Evolutionary conservation across 2,329 filamentous ascomycete species (phyloP).

Genomic region (Colletotrichum trifolii): DNA sequence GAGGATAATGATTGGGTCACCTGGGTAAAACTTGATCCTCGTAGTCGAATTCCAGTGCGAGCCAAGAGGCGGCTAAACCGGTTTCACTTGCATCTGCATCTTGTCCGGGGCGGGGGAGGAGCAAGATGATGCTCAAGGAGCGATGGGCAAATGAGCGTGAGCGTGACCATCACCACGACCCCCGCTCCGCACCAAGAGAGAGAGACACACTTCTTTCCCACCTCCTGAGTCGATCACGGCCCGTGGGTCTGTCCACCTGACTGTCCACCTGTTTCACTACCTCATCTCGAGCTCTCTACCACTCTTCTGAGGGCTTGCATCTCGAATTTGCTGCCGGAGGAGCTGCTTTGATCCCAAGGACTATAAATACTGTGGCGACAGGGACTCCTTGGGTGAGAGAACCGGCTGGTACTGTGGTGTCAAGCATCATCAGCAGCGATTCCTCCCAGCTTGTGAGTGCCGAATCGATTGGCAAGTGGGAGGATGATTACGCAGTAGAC

Average conservation of each 20-base stretch:
- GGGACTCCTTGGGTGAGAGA: no score
- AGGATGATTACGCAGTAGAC: no score
- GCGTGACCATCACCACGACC: background rate
- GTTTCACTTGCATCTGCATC: conserved; percentile 24
- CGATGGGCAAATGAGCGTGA: conserved; percentile 25
- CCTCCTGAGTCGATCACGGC: conserved; percentile 15
- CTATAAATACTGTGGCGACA: no score
- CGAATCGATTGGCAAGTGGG: no score
- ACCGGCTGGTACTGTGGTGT: no score
- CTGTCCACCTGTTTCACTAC: background rate
- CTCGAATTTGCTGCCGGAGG: no score
- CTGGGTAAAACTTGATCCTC: conserved; percentile 13
- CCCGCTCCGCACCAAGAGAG: conserved; percentile 27
- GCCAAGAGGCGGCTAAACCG: conserved; percentile 31
- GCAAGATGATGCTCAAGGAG: background rate
- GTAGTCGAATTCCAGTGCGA: conserved; percentile 25
- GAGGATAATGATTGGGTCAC: conserved; percentile 2
- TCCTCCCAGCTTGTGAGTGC: no score
- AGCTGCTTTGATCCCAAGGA: no score
- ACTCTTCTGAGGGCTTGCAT: no score
- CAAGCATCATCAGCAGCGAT: no score
- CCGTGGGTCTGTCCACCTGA: conserved; percentile 20
- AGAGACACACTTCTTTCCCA: conserved; percentile 1
- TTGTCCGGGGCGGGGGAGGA: conserved; percentile 21
- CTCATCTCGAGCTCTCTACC: no score